Evolutionary conservation across 2,329 filamentous ascomycete species (phyloP).

Genomic region (Penicillium oxalicum): DNA sequence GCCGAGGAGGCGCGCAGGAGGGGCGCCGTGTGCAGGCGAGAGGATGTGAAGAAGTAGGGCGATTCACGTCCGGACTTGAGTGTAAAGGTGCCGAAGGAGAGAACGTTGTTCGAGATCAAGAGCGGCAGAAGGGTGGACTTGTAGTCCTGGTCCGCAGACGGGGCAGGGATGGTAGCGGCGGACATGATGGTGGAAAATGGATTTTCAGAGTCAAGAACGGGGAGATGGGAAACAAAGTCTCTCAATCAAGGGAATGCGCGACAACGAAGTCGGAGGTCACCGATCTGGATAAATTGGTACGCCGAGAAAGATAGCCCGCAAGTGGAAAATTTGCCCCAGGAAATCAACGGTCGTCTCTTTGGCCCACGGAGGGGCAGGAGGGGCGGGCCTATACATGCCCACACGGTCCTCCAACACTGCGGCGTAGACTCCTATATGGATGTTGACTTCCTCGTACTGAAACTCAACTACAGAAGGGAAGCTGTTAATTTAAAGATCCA

Average conservation of each 20-base stretch:
- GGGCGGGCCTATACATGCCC: slow-evolving; percentile 6
- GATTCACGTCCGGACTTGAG: slow-evolving; percentile 87
- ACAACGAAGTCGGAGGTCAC: slow-evolving; percentile 1
- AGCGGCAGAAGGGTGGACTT: slow-evolving; percentile 35
- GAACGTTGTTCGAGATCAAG: slow-evolving; percentile 37
- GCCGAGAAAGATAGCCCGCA: slow-evolving; percentile 9
- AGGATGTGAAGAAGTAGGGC: slow-evolving; percentile 97
- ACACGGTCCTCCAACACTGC: no score
- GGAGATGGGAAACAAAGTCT: background rate
- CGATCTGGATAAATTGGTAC: background rate
- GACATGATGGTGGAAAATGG: slow-evolving; percentile 19
- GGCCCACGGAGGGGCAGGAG: slow-evolving; percentile 21
- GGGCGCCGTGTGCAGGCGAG: slow-evolving; percentile 75
- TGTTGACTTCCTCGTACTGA: no score
- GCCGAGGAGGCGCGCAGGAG: slow-evolving; percentile 71
- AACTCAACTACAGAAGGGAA: no score
- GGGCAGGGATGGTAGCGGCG: slow-evolving; percentile 17
- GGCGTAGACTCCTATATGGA: no score
- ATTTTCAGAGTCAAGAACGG: no score
- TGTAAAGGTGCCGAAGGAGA: slow-evolving; percentile 49
- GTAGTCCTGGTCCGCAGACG: slow-evolving; percentile 29
- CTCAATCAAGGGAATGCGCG: background rate
- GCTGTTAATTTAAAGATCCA: no score
- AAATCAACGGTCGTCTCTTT: slow-evolving; percentile 1
- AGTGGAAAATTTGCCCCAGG: slow-evolving; percentile 18